Evolutionary conservation across 1,139 yeast genomes (phyloP), one percentile per base, ranked within the genome.

Genomic region (Magnusiomyces tetraspermus): DNA sequence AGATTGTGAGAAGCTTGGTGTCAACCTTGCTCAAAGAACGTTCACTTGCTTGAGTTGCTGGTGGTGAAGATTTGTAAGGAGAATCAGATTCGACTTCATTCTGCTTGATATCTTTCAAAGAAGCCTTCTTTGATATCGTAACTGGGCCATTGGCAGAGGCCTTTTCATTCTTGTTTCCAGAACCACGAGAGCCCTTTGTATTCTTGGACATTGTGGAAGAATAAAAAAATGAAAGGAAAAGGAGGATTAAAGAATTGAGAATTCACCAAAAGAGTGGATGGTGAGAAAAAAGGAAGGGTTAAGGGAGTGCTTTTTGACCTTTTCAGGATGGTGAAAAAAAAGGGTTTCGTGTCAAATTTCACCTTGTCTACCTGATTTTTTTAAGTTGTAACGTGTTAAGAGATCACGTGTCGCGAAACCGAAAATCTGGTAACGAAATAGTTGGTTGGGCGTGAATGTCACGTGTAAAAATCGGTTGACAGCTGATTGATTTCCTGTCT

Each of bases 1-100:
- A 74, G 1, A 69, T 62, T 1, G 71, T 73, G 21, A 92, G 63
- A 43, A 74, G 59, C 46, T 61, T 57, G 37, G 58, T 51, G 54
- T 65, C 68, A 37, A 53, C 48, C 36, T 64, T 52, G 37, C 60
- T 53, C 48, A 68, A 56, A 38, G 63, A 57, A 26, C 72, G 63
- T 45, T 59, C 60, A 17, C 62, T 58, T 11, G 72, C 62, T 28
- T 75, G 66, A n/a, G 67, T 58, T 2, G 68, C 66, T 1, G 76
- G 67, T 8, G 81, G 76, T 15, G 76, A 71, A 8, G 82, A 71
- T 17, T 13, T 17, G 37, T 38, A 52, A 23, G 19, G 8, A 10
- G 47, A 15, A 5, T 33, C 23, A 5, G 36, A n/a, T n/a, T n/a
- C n/a, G n/a, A n/a, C n/a, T n/a, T 26, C 23, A 19, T 15, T 15